Evolutionary conservation across 2,329 filamentous ascomycete species (phyloP).

Genomic region (Leptographium wingfieldii): DNA sequence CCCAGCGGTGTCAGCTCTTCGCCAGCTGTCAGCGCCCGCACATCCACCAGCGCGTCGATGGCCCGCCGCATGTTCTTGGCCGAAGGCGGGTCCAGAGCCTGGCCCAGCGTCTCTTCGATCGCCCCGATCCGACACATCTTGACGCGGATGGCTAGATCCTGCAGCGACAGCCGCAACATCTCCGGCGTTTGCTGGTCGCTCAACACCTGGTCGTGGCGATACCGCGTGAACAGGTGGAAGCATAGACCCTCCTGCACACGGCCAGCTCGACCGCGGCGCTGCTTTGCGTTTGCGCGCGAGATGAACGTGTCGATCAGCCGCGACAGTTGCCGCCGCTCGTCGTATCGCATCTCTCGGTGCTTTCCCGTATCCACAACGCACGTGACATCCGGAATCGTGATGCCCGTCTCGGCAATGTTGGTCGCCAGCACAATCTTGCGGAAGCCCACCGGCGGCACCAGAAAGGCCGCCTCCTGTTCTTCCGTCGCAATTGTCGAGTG

Average conservation of each 20-base stretch:
- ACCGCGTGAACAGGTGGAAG: conserved; percentile 89
- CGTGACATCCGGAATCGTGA: conserved; percentile 95
- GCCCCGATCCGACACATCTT: conserved; percentile 95
- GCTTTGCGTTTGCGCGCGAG: conserved; percentile 88
- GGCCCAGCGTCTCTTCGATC: conserved; percentile 77
- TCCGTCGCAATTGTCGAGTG: conserved; percentile 94
- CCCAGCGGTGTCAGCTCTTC: conserved; percentile 85
- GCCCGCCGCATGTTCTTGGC: conserved; percentile 87
- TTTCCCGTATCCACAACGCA: conserved; percentile 95
- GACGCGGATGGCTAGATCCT: conserved; percentile 88
- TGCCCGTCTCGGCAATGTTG: conserved; percentile 96
- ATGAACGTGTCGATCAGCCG: conserved; percentile 90
- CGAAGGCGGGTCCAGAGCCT: conserved; percentile 82
- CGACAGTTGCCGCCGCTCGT: conserved; percentile 84
- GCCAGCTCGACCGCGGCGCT: conserved; percentile 83
- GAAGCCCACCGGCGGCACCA: conserved; percentile 66
- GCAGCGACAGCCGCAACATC: conserved; percentile 84
- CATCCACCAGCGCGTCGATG: conserved; percentile 85
- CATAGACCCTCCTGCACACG: conserved; percentile 91
- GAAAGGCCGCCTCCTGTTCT: conserved; percentile 88
- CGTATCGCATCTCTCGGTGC: conserved; percentile 94
- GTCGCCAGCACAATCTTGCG: conserved; percentile 94
- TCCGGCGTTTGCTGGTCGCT: conserved; percentile 91
- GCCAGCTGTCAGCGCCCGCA: conserved; percentile 66
- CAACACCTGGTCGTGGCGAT: conserved; percentile 75